A percentile compares a stretch with the other conserved stretches of the same genome.
phyloP scores from a whole-genome alignment of 495 filamentous ascomycete species.

The Aspergillus coremiiformis region DNA sequence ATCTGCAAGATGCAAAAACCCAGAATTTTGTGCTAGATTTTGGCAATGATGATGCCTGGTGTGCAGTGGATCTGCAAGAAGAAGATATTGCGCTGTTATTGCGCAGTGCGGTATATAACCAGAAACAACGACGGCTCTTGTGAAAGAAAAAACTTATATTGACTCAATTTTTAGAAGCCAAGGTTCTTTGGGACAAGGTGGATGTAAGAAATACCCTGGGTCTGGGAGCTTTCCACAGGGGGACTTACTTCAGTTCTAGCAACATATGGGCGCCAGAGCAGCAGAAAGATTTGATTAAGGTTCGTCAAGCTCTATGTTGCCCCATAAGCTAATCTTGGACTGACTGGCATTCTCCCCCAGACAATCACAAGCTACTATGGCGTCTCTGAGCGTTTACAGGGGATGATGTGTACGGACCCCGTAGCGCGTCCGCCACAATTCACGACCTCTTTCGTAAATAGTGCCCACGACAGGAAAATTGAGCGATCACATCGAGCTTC shows the following conservation, averaged over 20 bases:
- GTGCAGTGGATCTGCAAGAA: conserved; percentile 49
- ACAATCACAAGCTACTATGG: conserved; percentile 48
- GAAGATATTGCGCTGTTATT: conserved; percentile 37
- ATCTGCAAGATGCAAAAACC: conserved; percentile 33
- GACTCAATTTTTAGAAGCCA: conserved; percentile 24
- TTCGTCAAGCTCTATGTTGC: conserved; percentile 4
- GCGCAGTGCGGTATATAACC: conserved; percentile 23
- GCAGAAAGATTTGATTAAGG: conserved; percentile 49
- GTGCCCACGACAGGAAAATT: conserved; percentile 7
- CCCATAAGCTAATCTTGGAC: background rate
- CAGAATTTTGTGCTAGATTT: conserved; percentile 68
- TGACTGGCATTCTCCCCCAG: conserved; percentile 12
- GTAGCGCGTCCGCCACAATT: conserved; percentile 20
- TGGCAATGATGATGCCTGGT: conserved; percentile 53
- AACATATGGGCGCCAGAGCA: conserved; percentile 66
- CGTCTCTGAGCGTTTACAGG: conserved; percentile 59
- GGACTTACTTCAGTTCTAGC: conserved; percentile 24
- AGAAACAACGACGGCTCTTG: background rate
- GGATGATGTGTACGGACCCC: conserved; percentile 56
- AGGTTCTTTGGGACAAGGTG: conserved; percentile 50
- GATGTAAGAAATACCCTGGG: conserved; percentile 48
- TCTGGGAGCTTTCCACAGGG: background rate
- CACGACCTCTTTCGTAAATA: conserved; percentile 8
- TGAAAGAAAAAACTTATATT: background rate
- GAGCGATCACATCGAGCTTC: conserved; percentile 4